Base-by-base conservation (phyloP, 129 eudicot genomes). In the Glebionis coronaria region DNA sequence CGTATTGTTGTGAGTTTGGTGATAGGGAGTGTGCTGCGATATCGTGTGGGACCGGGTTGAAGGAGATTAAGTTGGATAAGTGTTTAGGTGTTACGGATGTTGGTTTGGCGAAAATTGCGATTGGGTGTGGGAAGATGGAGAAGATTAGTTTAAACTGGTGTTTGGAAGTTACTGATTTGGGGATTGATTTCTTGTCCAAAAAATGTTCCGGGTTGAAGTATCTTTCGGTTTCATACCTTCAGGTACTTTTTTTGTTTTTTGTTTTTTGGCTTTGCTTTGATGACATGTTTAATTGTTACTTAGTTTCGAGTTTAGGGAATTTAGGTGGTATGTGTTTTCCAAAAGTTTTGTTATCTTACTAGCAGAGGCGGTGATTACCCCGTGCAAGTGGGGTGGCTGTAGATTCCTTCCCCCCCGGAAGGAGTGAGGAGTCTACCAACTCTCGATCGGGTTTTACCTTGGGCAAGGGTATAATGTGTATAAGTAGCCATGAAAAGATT, bases 101-200 rank as follows among this genome's bases (percentile, higher is more conserved):
- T 15, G 97, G 97, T 67, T 47, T 90, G 75, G 95, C 95, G 6
- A 83, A 84, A 72, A 79, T 90, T 0, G 97, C 88, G 1, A 77
- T 87, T 31, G 80, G 87, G 15, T 90, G 97, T 61, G 74, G 25
- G 8, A 72, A 70, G 13, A 72, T 90, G 78, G 87, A 87, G 85
- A 80, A 49, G 46, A 56, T 87, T 3, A 84, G 95, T 60, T 54
- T 90, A 76, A 90, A 78, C 66, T 90, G 97, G 97, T 90, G 97
- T 59, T 70, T 87, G 80, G 92, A 87, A 66, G 77, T 90, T 18
- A 84, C 79, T 75, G 97, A 90, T 82, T 28, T 90, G 74, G 97
- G 97, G 50, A 67, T 90, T 78, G 87, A 79, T 69, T 71, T 90
- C 42, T 65, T 90, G 42, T 80, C 84, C 1, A 87, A 87, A 38